A percentile compares a stretch with the other conserved stretches of the same genome.
Evolutionary conservation across 179 eudicot species (phyloP).

Genomic region (Silene noctiflora): DNA sequence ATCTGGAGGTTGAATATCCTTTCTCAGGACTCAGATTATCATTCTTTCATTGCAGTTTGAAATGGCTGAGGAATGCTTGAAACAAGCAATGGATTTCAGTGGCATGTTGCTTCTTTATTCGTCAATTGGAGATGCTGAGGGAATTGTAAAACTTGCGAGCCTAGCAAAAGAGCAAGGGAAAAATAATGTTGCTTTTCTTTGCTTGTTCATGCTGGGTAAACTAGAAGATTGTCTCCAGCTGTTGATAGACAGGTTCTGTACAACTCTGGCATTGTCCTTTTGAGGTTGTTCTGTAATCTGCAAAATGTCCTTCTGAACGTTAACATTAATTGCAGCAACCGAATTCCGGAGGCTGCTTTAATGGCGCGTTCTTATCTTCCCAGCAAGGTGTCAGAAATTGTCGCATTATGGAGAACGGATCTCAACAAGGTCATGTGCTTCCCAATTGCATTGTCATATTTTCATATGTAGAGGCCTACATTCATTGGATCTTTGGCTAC

Average conservation of each 20-base stretch:
- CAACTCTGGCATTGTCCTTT: not conserved
- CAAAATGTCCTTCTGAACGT: slow-evolving; percentile 24
- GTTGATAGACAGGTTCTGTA: slow-evolving; percentile 73
- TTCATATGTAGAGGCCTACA: slow-evolving; percentile 7
- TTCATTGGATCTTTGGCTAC: not conserved
- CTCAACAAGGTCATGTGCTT: slow-evolving; percentile 63
- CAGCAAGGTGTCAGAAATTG: slow-evolving; percentile 92
- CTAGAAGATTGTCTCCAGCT: slow-evolving; percentile 92
- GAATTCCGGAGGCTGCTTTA: slow-evolving; percentile 98
- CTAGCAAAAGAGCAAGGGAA: slow-evolving; percentile 83
- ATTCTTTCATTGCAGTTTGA: slow-evolving; percentile 54
- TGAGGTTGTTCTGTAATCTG: not conserved
- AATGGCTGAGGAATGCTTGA: slow-evolving; percentile 91
- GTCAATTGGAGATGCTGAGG: slow-evolving; percentile 96
- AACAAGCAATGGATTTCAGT: slow-evolving; percentile 89
- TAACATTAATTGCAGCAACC: slow-evolving; percentile 59
- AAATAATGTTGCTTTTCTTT: slow-evolving; percentile 92
- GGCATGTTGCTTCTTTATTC: slow-evolving; percentile 94
- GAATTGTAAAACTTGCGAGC: slow-evolving; percentile 67
- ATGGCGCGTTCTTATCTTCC: slow-evolving; percentile 99
- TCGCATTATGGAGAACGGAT: slow-evolving; percentile 87
- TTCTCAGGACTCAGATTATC: slow-evolving; percentile 1
- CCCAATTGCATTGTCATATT: slow-evolving; percentile 7
- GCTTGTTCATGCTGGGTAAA: slow-evolving; percentile 88
- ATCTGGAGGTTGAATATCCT: not conserved